Evolutionary conservation across 495 filamentous ascomycete species (phyloP).

Genomic region (Aspergillus cavernicola): DNA sequence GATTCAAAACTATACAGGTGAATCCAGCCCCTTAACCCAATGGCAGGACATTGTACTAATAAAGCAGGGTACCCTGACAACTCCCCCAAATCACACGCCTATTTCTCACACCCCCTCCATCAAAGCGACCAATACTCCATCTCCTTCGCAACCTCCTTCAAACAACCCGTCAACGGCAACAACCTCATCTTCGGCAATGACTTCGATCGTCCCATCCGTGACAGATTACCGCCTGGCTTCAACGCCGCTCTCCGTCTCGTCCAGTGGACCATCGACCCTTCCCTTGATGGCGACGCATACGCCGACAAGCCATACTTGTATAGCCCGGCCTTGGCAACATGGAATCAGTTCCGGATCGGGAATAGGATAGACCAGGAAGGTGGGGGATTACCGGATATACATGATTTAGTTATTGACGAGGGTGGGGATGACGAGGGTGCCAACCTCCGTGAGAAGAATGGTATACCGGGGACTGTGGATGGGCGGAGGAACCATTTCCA

Average conservation of each 20-base stretch:
- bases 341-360: constrained; percentile 69
- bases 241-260: constrained; percentile 74
- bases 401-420: constrained; percentile 57
- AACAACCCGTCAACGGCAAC: constrained; percentile 58
- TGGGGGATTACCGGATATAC: constrained; percentile 15
- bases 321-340: constrained; percentile 67
- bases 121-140: constrained; percentile 77
- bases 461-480: constrained; percentile 50
- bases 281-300: constrained; percentile 81
- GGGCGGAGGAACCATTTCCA: constrained; percentile 64
- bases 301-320: constrained; percentile 82
- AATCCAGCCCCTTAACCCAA: neutral
- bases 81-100: constrained; percentile 59
- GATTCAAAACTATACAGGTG: constrained; percentile 60
- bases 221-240: constrained; percentile 84
- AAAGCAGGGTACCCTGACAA: constrained; percentile 50
- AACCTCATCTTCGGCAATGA: constrained; percentile 90
- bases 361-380: constrained; percentile 30
- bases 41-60: no score
- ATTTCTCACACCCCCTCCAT: constrained; percentile 71
- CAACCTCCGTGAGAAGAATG: constrained; percentile 39
- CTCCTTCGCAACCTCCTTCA: constrained; percentile 68
- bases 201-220: constrained; percentile 82
- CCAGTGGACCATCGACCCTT: constrained; percentile 83
- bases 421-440: constrained; percentile 62